phyloP scores from a whole-genome alignment of 2,329 filamentous ascomycete genomes.

The Ceratocystis variospora region DNA sequence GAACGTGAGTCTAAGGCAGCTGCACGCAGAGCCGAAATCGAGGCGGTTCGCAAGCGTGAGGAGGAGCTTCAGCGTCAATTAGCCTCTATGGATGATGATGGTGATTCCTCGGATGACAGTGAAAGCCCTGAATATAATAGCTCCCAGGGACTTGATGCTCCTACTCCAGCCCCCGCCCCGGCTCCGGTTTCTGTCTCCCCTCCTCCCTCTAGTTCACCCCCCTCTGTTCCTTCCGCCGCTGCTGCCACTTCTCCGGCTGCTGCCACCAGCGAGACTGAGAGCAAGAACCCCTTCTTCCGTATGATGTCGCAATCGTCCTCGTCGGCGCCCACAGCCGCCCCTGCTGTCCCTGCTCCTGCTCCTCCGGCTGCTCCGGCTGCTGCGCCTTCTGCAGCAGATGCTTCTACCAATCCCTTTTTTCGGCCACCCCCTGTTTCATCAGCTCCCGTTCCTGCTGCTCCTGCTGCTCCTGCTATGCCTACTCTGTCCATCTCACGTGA shows the following conservation, averaged over 20 bases:
- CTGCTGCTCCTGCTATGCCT: slow-evolving; percentile 35
- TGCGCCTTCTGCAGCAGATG: slow-evolving; percentile 42
- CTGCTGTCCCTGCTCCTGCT: slow-evolving; percentile 23
- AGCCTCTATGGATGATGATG: slow-evolving; percentile 55
- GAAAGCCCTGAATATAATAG: slow-evolving; percentile 61
- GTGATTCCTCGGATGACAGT: slow-evolving; percentile 65
- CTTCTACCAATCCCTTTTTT: slow-evolving; percentile 93
- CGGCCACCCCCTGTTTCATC: slow-evolving; percentile 18
- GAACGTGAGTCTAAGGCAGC: slow-evolving; percentile 78
- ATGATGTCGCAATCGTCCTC: slow-evolving; percentile 59
- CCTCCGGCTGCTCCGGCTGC: slow-evolving; percentile 31
- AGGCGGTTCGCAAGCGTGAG: slow-evolving; percentile 79
- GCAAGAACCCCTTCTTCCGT: slow-evolving; percentile 89
- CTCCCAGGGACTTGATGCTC: slow-evolving; percentile 37
- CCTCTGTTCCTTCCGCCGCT: slow-evolving; percentile 37
- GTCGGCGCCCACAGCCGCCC: slow-evolving; percentile 25
- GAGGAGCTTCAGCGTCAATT: slow-evolving; percentile 79
- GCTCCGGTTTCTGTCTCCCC: slow-evolving; percentile 37
- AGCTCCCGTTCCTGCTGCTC: slow-evolving; percentile 29
- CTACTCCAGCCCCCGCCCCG: slow-evolving; percentile 32
- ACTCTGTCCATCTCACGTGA: slow-evolving; percentile 37
- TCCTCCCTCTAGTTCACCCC: slow-evolving; percentile 29
- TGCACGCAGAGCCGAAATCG: slow-evolving; percentile 77
- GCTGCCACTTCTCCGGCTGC: slow-evolving; percentile 34
- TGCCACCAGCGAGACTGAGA: slow-evolving; percentile 52